Conservation (phyloP, 208 protist genomes). For the Blechomonas ayalai region DNA sequence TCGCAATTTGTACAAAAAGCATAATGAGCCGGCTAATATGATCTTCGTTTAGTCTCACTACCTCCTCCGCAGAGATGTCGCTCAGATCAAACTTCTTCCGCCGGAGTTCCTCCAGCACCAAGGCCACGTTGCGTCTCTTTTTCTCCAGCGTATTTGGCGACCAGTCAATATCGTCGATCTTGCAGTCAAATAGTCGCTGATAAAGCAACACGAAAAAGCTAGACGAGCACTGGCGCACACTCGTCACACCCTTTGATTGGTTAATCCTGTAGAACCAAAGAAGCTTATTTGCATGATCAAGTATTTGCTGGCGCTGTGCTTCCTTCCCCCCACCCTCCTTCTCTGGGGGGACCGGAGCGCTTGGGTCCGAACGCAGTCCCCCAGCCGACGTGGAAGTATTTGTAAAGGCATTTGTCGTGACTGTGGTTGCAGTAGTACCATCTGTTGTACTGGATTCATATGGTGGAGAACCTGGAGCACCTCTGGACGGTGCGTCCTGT, state of each 20-base stretch:
- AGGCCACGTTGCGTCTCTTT: slow-evolving; percentile 59
- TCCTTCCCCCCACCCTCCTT: slow-evolving; percentile 5
- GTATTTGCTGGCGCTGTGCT: slow-evolving; percentile 26
- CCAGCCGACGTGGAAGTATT: no score
- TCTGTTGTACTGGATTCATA: no score
- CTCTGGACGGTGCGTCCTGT: no score
- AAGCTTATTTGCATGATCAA: slow-evolving; percentile 59
- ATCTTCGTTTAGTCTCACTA: slow-evolving; percentile 69
- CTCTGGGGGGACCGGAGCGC: background rate
- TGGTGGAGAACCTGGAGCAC: no score
- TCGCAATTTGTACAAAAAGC: slow-evolving; percentile 65
- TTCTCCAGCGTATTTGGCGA: slow-evolving; percentile 70
- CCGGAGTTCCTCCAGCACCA: slow-evolving; percentile 67
- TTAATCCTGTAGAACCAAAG: slow-evolving; percentile 21
- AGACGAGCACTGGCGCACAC: slow-evolving; percentile 76
- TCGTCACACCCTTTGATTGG: slow-evolving; percentile 42
- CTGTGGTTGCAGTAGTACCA: no score
- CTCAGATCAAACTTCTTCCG: slow-evolving; percentile 41
- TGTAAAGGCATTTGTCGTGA: no score
- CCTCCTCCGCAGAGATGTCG: slow-evolving; percentile 61
- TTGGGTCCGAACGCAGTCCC: no score
- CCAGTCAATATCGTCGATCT: slow-evolving; percentile 54
- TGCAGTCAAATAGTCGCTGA: slow-evolving; percentile 71
- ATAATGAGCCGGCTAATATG: slow-evolving; percentile 78
- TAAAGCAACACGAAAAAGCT: slow-evolving; percentile 85